A percentile compares a stretch with the other conserved stretches of the same genome.
Evolutionary conservation across 805 yeast species (phyloP).

Genomic region (Jamesozyma hellenica): DNA sequence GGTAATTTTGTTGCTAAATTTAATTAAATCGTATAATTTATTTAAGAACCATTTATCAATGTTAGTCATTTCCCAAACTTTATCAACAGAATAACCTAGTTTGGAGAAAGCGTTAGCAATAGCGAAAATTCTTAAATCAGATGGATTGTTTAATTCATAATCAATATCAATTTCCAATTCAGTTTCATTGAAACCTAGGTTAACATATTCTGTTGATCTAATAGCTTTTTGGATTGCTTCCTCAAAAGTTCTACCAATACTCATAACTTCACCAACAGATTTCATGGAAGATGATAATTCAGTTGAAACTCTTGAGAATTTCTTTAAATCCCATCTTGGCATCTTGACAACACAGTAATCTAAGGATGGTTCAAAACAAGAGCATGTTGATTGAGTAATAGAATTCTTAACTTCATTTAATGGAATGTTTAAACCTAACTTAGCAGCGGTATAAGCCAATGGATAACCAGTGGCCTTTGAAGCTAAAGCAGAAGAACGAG

Average conservation of each 20-base stretch:
- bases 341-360: conserved; percentile 96
- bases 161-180: conserved; percentile 89
- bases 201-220: conserved; percentile 83
- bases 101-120: conserved; percentile 86
- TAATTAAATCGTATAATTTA: conserved; percentile 68
- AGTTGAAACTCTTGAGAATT: conserved; percentile 85
- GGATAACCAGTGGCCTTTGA: conserved; percentile 99
- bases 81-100: conserved; percentile 77
- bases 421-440: conserved; percentile 86
- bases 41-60: conserved; percentile 95
- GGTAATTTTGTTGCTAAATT: conserved; percentile 54
- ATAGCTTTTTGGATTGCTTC: conserved; percentile 97
- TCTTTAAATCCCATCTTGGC: conserved; percentile 97
- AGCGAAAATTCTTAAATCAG: conserved; percentile 95
- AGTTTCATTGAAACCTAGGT: conserved; percentile 85
- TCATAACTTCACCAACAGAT: conserved; percentile 98
- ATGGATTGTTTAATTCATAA: conserved; percentile 86
- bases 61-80: conserved; percentile 81
- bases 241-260: conserved; percentile 93
- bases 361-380: conserved; percentile 94
- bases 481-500: conserved; percentile 97
- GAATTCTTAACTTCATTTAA: conserved; percentile 85
- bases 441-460: conserved; percentile 95
- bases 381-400: conserved; percentile 87
- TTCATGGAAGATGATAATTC: conserved; percentile 89